phyloP scores from a whole-genome alignment of 2,329 filamentous ascomycete species.

The Tolypocladium paradoxum region DNA sequence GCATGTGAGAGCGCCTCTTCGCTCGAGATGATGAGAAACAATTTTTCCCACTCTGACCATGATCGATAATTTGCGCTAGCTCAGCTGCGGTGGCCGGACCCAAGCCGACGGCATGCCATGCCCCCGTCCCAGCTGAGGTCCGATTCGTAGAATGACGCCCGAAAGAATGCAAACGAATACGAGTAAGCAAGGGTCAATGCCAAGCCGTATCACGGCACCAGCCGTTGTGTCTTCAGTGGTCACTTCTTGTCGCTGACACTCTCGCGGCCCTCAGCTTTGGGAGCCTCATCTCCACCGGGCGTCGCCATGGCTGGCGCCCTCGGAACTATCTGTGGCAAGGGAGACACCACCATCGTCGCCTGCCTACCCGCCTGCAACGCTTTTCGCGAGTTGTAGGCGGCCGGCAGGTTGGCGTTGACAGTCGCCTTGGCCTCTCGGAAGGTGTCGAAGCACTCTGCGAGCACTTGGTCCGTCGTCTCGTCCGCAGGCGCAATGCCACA shows the following conservation, averaged over 20 bases:
- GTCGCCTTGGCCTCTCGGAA: conserved; percentile 35
- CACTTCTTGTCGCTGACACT: background rate
- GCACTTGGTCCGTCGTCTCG: conserved; percentile 32
- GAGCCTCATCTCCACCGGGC: background rate
- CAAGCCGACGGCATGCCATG: background rate
- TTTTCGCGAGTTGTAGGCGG: conserved; percentile 23
- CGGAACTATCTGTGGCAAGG: background rate
- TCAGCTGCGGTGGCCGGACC: background rate
- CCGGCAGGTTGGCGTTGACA: conserved; percentile 36
- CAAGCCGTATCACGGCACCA: background rate
- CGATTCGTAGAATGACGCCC: background rate
- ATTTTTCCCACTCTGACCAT: background rate
- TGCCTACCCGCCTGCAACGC: conserved; percentile 5
- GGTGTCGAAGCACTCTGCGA: conserved; percentile 35
- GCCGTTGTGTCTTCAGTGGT: background rate
- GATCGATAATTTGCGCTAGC: background rate
- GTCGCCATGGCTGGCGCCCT: conserved; percentile 4
- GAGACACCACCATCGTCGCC: background rate
- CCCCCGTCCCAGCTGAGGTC: background rate
- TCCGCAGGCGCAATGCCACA: conserved; percentile 32
- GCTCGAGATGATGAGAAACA: background rate
- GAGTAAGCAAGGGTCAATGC: background rate
- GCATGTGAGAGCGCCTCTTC: background rate
- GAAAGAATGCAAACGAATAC: background rate
- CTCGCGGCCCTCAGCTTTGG: background rate